phyloP scores from a whole-genome alignment of 2,329 filamentous ascomycete genomes.

The Sphaerostilbella broomeana region DNA sequence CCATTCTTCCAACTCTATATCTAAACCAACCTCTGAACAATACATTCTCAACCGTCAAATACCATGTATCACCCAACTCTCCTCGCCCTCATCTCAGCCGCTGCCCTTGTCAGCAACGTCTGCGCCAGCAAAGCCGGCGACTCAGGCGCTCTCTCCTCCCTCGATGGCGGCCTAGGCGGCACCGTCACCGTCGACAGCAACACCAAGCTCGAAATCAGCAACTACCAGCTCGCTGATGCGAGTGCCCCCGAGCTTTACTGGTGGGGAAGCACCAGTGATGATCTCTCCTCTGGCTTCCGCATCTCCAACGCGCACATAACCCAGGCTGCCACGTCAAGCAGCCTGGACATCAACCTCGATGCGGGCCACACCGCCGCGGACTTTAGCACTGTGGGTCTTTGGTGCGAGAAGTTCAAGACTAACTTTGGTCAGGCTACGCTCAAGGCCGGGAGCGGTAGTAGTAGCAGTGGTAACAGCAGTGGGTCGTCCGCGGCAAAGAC shows the following conservation, averaged over 20 bases:
- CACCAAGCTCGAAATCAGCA: constrained; percentile 16
- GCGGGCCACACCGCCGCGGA: too few species aligned
- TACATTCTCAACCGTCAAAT: too few species aligned
- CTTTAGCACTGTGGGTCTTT: constrained; percentile 19
- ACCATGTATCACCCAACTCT: too few species aligned
- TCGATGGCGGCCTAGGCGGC: constrained; percentile 22
- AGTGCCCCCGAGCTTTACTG: constrained; percentile 23
- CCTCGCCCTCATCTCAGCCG: too few species aligned
- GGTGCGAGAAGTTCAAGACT: constrained; percentile 20
- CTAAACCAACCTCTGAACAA: too few species aligned
- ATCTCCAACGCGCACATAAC: constrained; percentile 21
- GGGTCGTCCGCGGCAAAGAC: background rate
- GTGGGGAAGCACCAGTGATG: constrained; percentile 19
- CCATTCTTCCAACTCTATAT: too few species aligned
- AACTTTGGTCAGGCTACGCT: constrained; percentile 21
- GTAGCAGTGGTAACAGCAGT: background rate
- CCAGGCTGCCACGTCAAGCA: constrained; percentile 13
- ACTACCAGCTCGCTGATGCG: constrained; percentile 21
- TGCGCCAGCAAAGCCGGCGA: too few species aligned
- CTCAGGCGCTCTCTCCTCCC: constrained; percentile 16
- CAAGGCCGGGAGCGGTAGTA: background rate
- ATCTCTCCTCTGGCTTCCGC: constrained; percentile 20
- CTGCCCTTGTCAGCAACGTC: too few species aligned
- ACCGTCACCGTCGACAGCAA: constrained; percentile 19
- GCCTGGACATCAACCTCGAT: constrained; percentile 19